Base-by-base conservation (phyloP, 1,284 basidiomycete genomes). In the Moesziomyces parantarcticus region DNA sequence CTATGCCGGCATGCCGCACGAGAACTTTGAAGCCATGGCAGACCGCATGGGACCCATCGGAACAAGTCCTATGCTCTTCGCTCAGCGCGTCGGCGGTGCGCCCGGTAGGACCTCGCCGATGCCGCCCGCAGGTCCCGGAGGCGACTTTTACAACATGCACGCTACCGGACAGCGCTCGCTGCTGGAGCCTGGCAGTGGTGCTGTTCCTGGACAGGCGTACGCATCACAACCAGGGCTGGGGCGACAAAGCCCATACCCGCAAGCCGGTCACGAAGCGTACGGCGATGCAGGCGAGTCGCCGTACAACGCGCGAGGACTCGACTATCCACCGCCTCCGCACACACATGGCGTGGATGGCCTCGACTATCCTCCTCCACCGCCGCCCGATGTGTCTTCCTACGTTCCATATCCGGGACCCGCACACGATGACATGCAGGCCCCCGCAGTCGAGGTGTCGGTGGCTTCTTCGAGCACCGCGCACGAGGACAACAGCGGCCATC, bases 31-130 rank as follows among this genome's bases (percentile, higher is more conserved):
- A 2, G 44, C 53, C 7, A 40, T 74, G 56, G 57, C 73, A 34
- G 63, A 69, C 13, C 57, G 66, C 36, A 65, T 79, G 65, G 77
- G 77, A 20, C 77, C 77, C 3, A 78, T 79, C 49, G 77, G 77
- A 1, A 79, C 77, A 4, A 67, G 61, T 39, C 77, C 77, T 25
- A 64, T 65, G 58, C 48, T 78, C 47, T 77, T 64, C 48, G 77
- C 77, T 10, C 72, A 77, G 58, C 60, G 61, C 14, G 53, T 66
- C 9, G 65, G 61, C 22, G 59, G 58, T 16, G 58, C 50, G 10
- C 42, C 32, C 5, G 66, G 51, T 10, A 47, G 56, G 5, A 39
- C 40, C 2, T 65, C 65, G 25, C 63, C 62, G 5, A 64, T 50
- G 8, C 68, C 58, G 13, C 36, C 53, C 4, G n/a, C 50, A 10